phyloP scores from a whole-genome alignment of 2,329 filamentous ascomycete genomes.

The Trichothecium roseum region DNA sequence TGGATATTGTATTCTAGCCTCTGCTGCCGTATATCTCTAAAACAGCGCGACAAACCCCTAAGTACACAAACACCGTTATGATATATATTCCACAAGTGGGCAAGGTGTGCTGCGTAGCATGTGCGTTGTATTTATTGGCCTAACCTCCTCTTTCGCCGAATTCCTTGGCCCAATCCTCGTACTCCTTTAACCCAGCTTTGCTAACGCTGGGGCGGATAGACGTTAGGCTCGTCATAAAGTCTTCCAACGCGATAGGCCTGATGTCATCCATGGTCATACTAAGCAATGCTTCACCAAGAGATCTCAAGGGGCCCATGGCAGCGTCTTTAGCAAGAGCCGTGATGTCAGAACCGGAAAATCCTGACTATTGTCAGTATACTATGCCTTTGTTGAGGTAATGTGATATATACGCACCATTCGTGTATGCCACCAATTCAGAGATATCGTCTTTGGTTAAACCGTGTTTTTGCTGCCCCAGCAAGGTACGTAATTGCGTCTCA shows the following conservation, averaged over 20 bases:
- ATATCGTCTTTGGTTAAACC: slow-evolving; percentile 64
- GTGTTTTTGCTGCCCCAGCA: slow-evolving; percentile 84
- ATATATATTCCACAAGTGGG: too few relatives aligned
- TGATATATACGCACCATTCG: slow-evolving; percentile 55
- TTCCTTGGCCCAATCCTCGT: slow-evolving; percentile 87
- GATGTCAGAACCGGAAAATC: slow-evolving; percentile 96
- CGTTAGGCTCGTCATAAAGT: slow-evolving; percentile 74
- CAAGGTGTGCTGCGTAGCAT: too few relatives aligned
- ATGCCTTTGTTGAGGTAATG: not conserved
- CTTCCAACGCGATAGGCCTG: slow-evolving; percentile 67
- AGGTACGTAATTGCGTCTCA: slow-evolving; percentile 63
- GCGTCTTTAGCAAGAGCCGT: slow-evolving; percentile 95
- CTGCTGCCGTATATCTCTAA: too few relatives aligned
- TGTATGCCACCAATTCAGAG: slow-evolving; percentile 61
- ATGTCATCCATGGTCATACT: slow-evolving; percentile 94
- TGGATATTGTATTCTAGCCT: too few relatives aligned
- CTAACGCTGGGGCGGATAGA: slow-evolving; percentile 88
- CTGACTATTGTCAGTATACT: slow-evolving; percentile 31
- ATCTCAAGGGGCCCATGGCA: slow-evolving; percentile 89
- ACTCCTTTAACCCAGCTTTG: slow-evolving; percentile 72
- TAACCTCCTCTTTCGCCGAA: slow-evolving; percentile 87
- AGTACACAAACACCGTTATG: too few relatives aligned
- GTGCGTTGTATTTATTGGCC: slow-evolving; percentile 3
- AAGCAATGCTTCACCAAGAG: slow-evolving; percentile 78
- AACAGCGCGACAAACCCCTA: too few relatives aligned